Evolutionary conservation across 2,329 filamentous ascomycete genomes (phyloP), one percentile per base, ranked within the genome.

Genomic region (Knufia fluminis): DNA sequence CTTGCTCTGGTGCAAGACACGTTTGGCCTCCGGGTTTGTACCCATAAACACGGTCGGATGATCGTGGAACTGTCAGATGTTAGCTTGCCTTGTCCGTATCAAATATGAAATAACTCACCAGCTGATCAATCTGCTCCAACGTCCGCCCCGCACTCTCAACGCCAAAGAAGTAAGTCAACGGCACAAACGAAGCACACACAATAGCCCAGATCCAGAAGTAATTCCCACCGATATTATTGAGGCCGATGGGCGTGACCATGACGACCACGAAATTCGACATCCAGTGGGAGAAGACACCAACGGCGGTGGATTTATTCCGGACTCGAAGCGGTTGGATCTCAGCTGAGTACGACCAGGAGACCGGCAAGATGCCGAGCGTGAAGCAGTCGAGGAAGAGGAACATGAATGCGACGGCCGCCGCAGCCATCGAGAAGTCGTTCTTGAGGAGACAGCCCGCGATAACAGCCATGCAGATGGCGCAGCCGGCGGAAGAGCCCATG

Each of bases 41-140:
- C 91, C 92, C 71, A 96, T 96, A 80, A 97, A 96, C 66, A 98
- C 74, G 61, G 90, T 48, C 44, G 46, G 61, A 46, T 56, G 62
- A 42, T 62, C 64, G 31, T 66, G 57, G 9, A 36, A 36, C 33
- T 36, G n/a, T 36, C 10, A 36, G 6, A 36, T n/a, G 33, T 36
- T 14, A 36, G 33, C 16, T n/a, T 4, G 7, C n/a, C 33, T n/a
- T 16, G 33, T 4, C 6, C 6, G 7, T 14, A 14, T n/a, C 9
- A 17, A 36, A 16, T 14, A 16, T 7, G 33, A 17, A 16, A 36
- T 14, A 8, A 36, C 33, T 36, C 33, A 36, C 33, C 33, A 36
- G 9, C 6, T 36, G 10, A 16, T 36, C 33, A 36, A 36, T 36
- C 33, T 36, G 33, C 33, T 36, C 33, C 7, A 36, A 14, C 4